Percentiles rank a stretch among this genome's conserved stretches.
phyloP scores from a whole-genome alignment of 2,329 filamentous ascomycete genomes.

The Diplocarpon mali region DNA sequence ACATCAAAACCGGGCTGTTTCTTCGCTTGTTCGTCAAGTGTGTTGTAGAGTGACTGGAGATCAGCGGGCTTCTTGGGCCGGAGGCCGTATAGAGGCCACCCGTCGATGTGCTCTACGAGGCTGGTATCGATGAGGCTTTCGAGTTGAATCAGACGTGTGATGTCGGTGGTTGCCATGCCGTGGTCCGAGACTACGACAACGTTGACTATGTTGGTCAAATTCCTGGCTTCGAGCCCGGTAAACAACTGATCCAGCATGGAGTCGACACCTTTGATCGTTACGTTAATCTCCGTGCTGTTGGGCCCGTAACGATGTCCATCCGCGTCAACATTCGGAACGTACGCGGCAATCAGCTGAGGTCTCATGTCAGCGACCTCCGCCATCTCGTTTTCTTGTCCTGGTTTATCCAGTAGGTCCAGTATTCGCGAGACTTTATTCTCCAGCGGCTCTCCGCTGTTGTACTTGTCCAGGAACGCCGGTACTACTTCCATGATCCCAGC shows the following conservation, averaged over 20 bases:
- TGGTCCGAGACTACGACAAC: constrained; percentile 95
- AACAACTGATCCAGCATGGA: constrained; percentile 71
- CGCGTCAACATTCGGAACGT: constrained; percentile 84
- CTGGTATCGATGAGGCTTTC: constrained; percentile 75
- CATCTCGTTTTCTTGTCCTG: constrained; percentile 52
- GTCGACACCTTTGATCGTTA: constrained; percentile 71
- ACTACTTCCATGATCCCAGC: constrained; percentile 67
- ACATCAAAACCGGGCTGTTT: constrained; percentile 67
- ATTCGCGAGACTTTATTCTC: constrained; percentile 68
- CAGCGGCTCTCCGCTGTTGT: constrained; percentile 66
- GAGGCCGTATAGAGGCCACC: constrained; percentile 87
- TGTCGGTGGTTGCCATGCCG: constrained; percentile 91
- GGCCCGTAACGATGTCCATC: constrained; percentile 85
- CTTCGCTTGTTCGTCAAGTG: constrained; percentile 43
- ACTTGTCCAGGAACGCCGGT: constrained; percentile 75
- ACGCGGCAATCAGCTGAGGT: constrained; percentile 86
- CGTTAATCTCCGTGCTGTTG: constrained; percentile 82
- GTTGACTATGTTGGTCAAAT: constrained; percentile 83
- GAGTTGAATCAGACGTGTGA: constrained; percentile 69
- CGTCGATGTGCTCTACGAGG: constrained; percentile 75
- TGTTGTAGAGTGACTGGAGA: constrained; percentile 55
- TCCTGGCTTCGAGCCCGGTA: constrained; percentile 63
- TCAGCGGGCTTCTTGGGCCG: constrained; percentile 62
- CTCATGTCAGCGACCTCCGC: constrained; percentile 44
- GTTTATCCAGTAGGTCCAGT: constrained; percentile 73